Evolutionary conservation across 805 yeast genomes (phyloP), one percentile per base, ranked within the genome.

Genomic region (Yarrowia sp.): DNA sequence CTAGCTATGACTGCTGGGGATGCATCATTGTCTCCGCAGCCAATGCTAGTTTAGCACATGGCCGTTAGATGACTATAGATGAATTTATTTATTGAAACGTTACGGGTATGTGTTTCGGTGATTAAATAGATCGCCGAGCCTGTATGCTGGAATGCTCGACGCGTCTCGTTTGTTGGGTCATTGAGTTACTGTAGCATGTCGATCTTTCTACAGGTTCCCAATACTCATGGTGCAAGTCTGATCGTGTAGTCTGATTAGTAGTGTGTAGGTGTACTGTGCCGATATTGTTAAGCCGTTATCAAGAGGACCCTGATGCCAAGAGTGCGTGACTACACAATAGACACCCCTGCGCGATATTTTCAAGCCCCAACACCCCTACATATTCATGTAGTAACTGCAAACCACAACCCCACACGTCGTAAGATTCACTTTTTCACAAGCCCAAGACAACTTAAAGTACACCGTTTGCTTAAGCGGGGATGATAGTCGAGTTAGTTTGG

Each of bases 401-500:
- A 9, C 19, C 24, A 22, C 52, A 30, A 32, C 54, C 54, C 54
- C 54, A 48, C 54, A 48, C 54, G 54, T 30, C 54, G 30, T 48
- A 46, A 46, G n/a, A 48, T 48, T 30, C 54, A 48, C 38, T 30
- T 48, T 48, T 48, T 48, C 54, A 48, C 54, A 48, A 48, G 54
- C 54, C 32, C 38, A 14, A 16, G 54, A 30, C 54, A 48, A 48
- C 54, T 32, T 36, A 30, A 48, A 19, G 24, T 17, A 36, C 52
- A 48, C 52, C 52, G 52, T 48, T 48, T 48, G 52, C 52, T 48
- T 48, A 48, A 48, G 52, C 52, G 52, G 52, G 52, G 52, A 30
- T 14, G 52, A 26, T 28, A 30, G 52, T 48, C 52, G 36, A 48
- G 52, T 48, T 48, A 48, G 52, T 48, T 48, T 48, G 52, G 52